Percentiles rank a stretch among this genome's conserved stretches.
phyloP scores from a whole-genome alignment of 1,284 basidiomycete species.

The Neolentinus lepideus region DNA sequence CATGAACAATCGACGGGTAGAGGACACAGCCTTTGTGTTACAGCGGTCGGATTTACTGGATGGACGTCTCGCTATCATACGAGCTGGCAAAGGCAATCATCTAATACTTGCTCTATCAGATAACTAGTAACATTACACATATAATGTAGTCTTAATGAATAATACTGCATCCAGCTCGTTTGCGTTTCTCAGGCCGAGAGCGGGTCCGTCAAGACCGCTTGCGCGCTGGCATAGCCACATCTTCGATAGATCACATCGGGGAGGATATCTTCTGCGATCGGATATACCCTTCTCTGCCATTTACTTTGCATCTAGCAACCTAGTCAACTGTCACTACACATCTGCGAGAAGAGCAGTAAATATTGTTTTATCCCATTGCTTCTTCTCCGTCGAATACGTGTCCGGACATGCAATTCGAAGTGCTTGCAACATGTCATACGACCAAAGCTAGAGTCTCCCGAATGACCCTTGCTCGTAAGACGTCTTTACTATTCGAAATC shows the following conservation, averaged over 20 bases:
- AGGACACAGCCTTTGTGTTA: slow-evolving; percentile 37
- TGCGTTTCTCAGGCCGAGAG: too few relatives aligned
- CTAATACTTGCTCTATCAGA: slow-evolving; percentile 41
- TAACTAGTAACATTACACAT: background rate
- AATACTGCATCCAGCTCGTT: background rate
- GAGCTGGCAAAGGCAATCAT: slow-evolving; percentile 72
- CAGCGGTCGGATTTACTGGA: slow-evolving; percentile 51
- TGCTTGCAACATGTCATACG: slow-evolving; percentile 24
- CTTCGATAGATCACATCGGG: background rate
- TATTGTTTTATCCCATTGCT: too few relatives aligned
- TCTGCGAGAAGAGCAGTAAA: too few relatives aligned
- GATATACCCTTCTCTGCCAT: too few relatives aligned
- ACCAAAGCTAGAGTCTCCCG: slow-evolving; percentile 24
- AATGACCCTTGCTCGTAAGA: slow-evolving; percentile 22
- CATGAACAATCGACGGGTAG: slow-evolving; percentile 39
- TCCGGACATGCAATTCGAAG: slow-evolving; percentile 20
- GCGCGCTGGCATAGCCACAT: background rate
- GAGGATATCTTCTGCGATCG: background rate
- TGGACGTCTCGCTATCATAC: slow-evolving; percentile 56
- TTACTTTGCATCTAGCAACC: background rate
- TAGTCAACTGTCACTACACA: too few relatives aligned
- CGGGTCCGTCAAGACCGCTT: too few relatives aligned
- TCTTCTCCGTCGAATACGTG: background rate
- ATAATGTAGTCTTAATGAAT: background rate
- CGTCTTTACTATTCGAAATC: background rate